Percentiles rank a stretch among this genome's conserved stretches.
phyloP scores from a whole-genome alignment of 306 rosid genomes.

The Malus sieversii region DNA sequence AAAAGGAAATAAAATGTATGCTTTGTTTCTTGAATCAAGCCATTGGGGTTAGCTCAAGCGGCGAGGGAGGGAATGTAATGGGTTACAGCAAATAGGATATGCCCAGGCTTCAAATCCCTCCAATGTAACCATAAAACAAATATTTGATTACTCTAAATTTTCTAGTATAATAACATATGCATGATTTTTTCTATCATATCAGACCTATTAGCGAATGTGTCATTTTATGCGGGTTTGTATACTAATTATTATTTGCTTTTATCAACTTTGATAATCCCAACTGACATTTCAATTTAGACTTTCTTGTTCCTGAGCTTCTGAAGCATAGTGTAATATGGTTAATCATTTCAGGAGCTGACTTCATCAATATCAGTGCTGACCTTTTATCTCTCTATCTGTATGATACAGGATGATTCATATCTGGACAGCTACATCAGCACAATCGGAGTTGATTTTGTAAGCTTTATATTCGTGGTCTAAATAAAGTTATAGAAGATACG shows the following conservation, averaged over 20 bases:
- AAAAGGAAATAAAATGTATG: not conserved
- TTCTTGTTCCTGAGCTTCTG: not conserved
- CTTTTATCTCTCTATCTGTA: not conserved
- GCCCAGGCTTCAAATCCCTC: no score
- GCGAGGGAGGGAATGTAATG: not conserved
- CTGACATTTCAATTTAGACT: not conserved
- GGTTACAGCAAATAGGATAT: no score
- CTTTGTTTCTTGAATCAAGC: not conserved
- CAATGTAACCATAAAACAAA: not conserved
- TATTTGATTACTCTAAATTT: not conserved
- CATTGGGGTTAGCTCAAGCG: not conserved
- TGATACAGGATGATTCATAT: constrained; percentile 44
- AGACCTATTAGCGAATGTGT: not conserved
- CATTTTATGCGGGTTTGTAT: not conserved
- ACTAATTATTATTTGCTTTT: not conserved
- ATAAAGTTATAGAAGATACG: not conserved
- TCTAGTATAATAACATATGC: not conserved
- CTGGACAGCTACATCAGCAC: constrained; percentile 54
- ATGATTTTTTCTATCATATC: not conserved
- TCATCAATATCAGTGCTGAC: not conserved
- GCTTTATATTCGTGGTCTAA: not conserved
- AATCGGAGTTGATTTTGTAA: constrained; percentile 56
- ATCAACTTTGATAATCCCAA: not conserved
- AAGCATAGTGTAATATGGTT: not conserved
- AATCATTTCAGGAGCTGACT: not conserved